phyloP scores from a whole-genome alignment of 306 rosid species.

The Vigna angularis region DNA sequence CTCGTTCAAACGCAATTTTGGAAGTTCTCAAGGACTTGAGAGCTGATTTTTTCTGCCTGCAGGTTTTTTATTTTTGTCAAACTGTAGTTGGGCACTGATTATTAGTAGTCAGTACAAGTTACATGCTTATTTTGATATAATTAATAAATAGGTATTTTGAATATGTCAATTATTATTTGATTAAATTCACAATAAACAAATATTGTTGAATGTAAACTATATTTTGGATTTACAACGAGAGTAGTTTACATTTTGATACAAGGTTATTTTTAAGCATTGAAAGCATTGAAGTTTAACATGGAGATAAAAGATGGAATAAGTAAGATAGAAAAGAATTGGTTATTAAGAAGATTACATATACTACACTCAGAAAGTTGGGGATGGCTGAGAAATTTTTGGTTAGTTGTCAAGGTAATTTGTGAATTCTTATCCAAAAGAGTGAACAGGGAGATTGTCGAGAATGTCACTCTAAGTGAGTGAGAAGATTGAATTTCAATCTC shows the following conservation, averaged over 20 bases:
- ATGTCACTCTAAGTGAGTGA: neutral
- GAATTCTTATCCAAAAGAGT: neutral
- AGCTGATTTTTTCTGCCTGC: slow-evolving; percentile 90
- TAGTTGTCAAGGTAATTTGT: neutral
- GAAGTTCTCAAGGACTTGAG: slow-evolving; percentile 64
- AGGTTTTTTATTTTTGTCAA: slow-evolving; percentile 47
- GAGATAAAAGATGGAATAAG: neutral
- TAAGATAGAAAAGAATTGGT: neutral
- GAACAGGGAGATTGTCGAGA: neutral
- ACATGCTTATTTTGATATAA: neutral
- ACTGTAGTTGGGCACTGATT: neutral
- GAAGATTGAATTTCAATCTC: neutral
- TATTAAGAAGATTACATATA: neutral
- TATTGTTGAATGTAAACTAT: neutral
- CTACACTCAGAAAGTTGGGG: neutral
- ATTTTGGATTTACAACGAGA: neutral
- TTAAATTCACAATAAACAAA: neutral
- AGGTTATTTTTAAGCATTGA: neutral
- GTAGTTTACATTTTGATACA: neutral
- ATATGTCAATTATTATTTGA: neutral
- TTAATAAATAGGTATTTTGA: neutral
- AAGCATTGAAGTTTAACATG: neutral
- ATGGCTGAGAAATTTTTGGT: neutral
- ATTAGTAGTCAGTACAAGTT: neutral
- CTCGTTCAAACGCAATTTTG: slow-evolving; percentile 75